Evolutionary conservation across 305 asterid species (phyloP).

Genomic region (Fraxinus xanthoxyloides): DNA sequence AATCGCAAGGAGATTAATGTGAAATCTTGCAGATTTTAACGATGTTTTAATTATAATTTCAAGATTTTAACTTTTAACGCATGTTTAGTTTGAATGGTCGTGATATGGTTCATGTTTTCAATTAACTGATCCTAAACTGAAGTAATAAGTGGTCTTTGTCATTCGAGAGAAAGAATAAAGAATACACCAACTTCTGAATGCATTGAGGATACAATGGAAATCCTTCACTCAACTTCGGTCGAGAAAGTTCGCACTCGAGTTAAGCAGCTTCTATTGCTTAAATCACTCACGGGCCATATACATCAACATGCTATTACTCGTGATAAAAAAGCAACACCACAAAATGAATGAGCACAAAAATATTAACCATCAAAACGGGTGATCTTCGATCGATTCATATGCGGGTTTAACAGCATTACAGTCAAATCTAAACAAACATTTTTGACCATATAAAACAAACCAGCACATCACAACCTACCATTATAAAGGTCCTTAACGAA

Average conservation of each 20-base stretch:
- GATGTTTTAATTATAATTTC: not conserved
- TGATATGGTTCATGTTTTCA: too few relatives aligned
- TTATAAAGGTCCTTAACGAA: conserved; percentile 35
- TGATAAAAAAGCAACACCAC: not conserved
- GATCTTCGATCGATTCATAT: conserved; percentile 6
- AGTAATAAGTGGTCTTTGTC: too few relatives aligned
- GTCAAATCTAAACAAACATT: conserved; percentile 32
- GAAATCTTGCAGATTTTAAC: not conserved
- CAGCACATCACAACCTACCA: conserved; percentile 23
- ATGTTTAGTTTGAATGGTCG: too few relatives aligned
- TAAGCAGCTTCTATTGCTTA: not conserved
- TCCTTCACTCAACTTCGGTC: not conserved
- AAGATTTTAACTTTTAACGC: too few relatives aligned
- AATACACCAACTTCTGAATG: not conserved
- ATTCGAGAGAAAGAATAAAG: too few relatives aligned
- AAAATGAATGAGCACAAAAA: not conserved
- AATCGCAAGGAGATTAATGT: not conserved
- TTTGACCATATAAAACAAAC: conserved; percentile 34
- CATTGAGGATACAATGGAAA: not conserved
- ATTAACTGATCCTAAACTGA: too few relatives aligned
- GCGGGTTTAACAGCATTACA: conserved; percentile 32
- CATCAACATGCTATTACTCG: not conserved
- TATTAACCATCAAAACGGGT: not conserved
- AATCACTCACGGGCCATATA: not conserved
- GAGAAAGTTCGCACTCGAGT: not conserved